These are phyloP conservation scores for Cladosporium sp. DNA, from an alignment of 2,329 filamentous ascomycete genomes.

Conservation along the genomic window DNA sequence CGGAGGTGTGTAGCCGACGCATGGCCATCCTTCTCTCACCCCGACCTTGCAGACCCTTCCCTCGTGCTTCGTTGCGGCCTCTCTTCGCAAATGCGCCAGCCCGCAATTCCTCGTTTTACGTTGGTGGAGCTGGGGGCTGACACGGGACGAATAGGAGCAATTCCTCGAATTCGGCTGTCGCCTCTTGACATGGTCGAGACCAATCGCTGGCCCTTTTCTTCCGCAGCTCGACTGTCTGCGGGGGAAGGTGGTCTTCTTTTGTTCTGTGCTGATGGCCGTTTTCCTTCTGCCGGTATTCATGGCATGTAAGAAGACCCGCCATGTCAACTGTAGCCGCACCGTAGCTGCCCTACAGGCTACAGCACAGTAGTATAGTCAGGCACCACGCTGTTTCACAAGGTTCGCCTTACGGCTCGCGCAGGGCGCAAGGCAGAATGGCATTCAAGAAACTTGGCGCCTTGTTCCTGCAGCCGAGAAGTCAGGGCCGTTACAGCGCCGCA, in stretches of 20 bases:
- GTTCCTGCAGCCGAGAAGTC: constrained; percentile 10
- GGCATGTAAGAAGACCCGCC: background rate
- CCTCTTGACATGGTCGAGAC: constrained; percentile 14
- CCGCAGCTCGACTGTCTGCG: constrained; percentile 6
- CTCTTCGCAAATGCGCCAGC: constrained; percentile 13
- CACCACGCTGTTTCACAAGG: background rate
- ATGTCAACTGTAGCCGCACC: background rate
- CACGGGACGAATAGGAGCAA: constrained; percentile 5
- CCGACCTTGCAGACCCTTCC: constrained; percentile 18
- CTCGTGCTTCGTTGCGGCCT: constrained; percentile 2
- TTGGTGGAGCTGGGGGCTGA: constrained; percentile 4
- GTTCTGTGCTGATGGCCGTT: background rate
- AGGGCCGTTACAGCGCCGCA: constrained; percentile 9
- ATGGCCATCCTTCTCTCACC: constrained; percentile 15
- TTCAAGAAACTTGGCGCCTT: constrained; percentile 15
- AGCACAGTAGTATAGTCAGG: background rate
- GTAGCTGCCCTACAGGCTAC: background rate
- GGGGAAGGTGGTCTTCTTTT: background rate
- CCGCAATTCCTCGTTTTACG: constrained; percentile 16
- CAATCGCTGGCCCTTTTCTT: constrained; percentile 4
- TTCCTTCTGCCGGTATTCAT: background rate
- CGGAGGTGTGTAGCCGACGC: constrained; percentile 12
- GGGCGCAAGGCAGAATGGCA: constrained; percentile 6
- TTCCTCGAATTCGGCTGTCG: background rate
- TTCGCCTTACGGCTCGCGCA: constrained; percentile 8